These are phyloP conservation scores for Puccinia horiana DNA, from an alignment of 1,284 basidiomycete species.

Conservation along the genomic window DNA sequence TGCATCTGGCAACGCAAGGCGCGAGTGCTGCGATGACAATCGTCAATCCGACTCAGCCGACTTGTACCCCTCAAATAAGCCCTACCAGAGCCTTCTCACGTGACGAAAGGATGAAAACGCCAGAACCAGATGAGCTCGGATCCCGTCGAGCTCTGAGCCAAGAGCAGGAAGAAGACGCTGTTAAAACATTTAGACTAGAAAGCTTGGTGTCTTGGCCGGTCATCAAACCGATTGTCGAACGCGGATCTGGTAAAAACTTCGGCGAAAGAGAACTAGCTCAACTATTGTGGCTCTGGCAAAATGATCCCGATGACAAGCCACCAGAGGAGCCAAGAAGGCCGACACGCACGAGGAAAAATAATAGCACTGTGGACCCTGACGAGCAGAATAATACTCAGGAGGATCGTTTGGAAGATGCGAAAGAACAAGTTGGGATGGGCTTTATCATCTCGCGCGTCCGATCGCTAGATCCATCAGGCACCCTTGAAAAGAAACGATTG, in stretches of 20 bases:
- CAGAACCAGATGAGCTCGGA: constrained; percentile 27
- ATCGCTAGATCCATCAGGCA: not conserved
- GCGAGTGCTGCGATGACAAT: not conserved
- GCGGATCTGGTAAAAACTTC: constrained; percentile 26
- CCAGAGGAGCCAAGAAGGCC: not conserved
- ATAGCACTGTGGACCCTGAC: not conserved
- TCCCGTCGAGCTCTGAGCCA: not conserved
- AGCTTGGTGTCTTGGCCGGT: constrained; percentile 30
- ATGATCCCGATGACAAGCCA: constrained; percentile 3
- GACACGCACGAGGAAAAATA: not conserved
- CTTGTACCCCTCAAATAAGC: not conserved
- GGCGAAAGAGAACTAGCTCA: constrained; percentile 33
- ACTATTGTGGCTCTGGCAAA: constrained; percentile 40
- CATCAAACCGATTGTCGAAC: constrained; percentile 37
- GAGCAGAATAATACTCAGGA: not conserved
- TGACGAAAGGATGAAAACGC: constrained; percentile 26
- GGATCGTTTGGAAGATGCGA: not conserved
- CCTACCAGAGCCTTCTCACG: not conserved
- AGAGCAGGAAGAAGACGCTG: not conserved
- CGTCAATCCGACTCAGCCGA: not conserved
- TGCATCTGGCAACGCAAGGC: constrained; percentile 43
- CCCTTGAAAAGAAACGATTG: not conserved
- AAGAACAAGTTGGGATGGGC: constrained; percentile 26
- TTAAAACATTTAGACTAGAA: constrained; percentile 27
- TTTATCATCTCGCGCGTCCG: constrained; percentile 28